phyloP scores from a whole-genome alignment of 2,329 filamentous ascomycete species.

The Paramyrothecium sp. region DNA sequence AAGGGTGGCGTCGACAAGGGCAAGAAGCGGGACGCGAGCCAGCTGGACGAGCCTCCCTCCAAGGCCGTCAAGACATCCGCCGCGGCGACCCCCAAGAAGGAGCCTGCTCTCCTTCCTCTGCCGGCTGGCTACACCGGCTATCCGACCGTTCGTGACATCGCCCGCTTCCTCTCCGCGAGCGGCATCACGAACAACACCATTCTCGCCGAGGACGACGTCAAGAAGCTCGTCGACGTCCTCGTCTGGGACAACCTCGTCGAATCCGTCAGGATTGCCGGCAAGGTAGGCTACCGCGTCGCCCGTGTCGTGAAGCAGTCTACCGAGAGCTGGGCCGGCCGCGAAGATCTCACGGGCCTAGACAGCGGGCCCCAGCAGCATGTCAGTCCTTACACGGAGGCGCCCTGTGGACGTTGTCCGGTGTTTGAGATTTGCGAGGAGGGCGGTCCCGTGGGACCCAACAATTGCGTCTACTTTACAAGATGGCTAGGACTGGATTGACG shows the following conservation, averaged over 20 bases:
- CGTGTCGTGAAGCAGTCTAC: conserved; percentile 45
- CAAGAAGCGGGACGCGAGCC: conserved; percentile 50
- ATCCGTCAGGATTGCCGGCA: conserved; percentile 48
- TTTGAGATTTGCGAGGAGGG: conserved; percentile 91
- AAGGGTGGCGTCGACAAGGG: conserved; percentile 45
- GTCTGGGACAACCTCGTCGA: conserved; percentile 86
- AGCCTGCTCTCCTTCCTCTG: conserved; percentile 45
- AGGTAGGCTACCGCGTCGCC: conserved; percentile 52
- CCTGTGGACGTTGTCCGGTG: conserved; percentile 89
- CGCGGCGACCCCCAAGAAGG: conserved; percentile 23
- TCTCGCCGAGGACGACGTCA: conserved; percentile 71
- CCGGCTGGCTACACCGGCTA: conserved; percentile 73
- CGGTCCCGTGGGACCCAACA: conserved; percentile 84
- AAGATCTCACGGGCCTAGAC: conserved; percentile 32
- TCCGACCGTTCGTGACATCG: conserved; percentile 77
- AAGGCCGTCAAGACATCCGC: conserved; percentile 23
- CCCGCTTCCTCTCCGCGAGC: conserved; percentile 66
- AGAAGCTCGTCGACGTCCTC: conserved; percentile 83
- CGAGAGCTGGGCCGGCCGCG: conserved; percentile 37
- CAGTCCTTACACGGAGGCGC: conserved; percentile 83
- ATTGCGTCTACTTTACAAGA: conserved; percentile 85
- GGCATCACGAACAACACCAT: conserved; percentile 72
- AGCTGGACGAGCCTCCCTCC: conserved; percentile 29
- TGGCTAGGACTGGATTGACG: conserved; percentile 65
- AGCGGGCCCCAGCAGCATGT: conserved; percentile 42